Conservation (phyloP, 2,329 filamentous ascomycete species). For the Neofusicoccum sp. region DNA sequence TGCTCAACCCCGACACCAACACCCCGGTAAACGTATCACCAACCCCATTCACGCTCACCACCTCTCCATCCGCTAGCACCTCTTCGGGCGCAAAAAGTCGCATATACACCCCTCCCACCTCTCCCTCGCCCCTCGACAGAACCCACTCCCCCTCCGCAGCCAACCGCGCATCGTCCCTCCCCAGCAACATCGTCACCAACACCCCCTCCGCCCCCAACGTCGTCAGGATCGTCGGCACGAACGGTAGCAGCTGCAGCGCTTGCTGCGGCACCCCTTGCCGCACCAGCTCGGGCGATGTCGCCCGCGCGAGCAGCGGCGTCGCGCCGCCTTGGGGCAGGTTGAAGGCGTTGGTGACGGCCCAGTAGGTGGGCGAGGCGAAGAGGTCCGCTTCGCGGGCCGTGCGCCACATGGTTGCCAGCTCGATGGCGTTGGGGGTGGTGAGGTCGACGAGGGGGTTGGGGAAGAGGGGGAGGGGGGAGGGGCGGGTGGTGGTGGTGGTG, state of each 20-base stretch:
- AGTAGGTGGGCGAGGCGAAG: conserved; percentile 75
- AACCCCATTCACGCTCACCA: conserved; percentile 90
- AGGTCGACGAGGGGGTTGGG: conserved; percentile 69
- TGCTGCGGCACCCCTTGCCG: conserved; percentile 83
- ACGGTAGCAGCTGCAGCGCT: conserved; percentile 81
- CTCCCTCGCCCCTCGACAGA: conserved; percentile 61
- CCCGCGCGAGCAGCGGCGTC: conserved; percentile 68
- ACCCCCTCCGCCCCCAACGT: conserved; percentile 80
- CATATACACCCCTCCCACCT: conserved; percentile 82
- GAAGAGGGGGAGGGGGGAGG: conserved; percentile 49
- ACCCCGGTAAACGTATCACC: conserved; percentile 92
- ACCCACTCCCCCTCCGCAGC: conserved; percentile 69
- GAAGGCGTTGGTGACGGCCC: conserved; percentile 75
- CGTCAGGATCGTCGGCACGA: conserved; percentile 80
- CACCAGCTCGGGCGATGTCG: conserved; percentile 69
- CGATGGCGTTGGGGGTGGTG: conserved; percentile 79
- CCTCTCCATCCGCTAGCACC: conserved; percentile 60
- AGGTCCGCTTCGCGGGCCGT: conserved; percentile 68
- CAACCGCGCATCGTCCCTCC: conserved; percentile 68
- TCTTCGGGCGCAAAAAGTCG: conserved; percentile 67
- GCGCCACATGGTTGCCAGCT: conserved; percentile 77
- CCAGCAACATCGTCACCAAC: conserved; percentile 72
- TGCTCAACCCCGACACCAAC: conserved; percentile 74
- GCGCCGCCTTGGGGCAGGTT: conserved; percentile 71
- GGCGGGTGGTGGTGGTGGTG: conserved; percentile 24